Evolutionary conservation across 2,329 filamentous ascomycete genomes (phyloP), one percentile per base, ranked within the genome.

Genomic region (Monosporascus cannonballus): DNA sequence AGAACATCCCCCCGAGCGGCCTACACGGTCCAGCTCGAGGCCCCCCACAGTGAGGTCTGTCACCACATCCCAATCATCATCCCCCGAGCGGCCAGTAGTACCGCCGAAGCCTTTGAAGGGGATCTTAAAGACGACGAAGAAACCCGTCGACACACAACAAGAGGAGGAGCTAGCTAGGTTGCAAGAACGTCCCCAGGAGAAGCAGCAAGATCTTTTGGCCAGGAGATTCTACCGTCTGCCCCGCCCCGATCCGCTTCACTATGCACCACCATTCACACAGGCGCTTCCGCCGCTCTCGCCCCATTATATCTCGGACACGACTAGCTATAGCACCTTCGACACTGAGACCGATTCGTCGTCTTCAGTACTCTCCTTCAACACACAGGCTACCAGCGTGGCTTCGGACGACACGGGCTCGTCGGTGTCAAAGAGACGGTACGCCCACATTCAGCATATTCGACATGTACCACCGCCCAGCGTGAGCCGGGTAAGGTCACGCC

Each of bases 301-400:
- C 2, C 59, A 57, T 34, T 65, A 64, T 52, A 55, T 58, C 45
- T 65, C 62, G 11, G 65, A 67, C 30, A 64, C 58, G 53, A 59
- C 58, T 38, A 46, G 42, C 42, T 65, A 59, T 36, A 54, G 50
- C 42, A 63, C 56, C 47, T 65, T 59, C 51, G 65, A 70, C 30
- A 57, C 59, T 4, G 68, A 71, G 51, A 70, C 69, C 11, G 69
- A 71, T 52, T 67, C 69, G 20, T 64, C 63, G 9, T 66, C 65
- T 0, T 72, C 70, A 0, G 69, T 70, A 24, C 63, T 72, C 36
- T 72, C 70, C 6, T 56, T 65, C 48, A 72, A 66, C 56, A 73
- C 70, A 3, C 62, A 71, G 48, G 70, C 70, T 34, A 72, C 70
- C 6, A 71, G 68, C 24, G 67, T 72, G 38, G 60, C 63, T 52